Evolutionary conservation across 257 asterid species (phyloP).

Genomic region (Solanum gandarillasii): DNA sequence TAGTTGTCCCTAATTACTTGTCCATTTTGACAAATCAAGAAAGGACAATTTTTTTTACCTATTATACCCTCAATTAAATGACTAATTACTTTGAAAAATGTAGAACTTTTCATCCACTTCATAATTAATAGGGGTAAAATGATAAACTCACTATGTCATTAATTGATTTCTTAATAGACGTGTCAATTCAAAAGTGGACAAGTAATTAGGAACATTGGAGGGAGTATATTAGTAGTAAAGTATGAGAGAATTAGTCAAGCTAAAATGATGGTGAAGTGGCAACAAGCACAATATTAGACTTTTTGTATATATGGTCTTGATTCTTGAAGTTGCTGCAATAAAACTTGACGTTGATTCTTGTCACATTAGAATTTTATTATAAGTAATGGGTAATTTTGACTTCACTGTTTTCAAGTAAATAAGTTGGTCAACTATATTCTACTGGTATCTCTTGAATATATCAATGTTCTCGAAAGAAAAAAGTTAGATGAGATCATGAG

Average conservation of each 20-base stretch:
- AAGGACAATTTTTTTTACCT: too few species aligned
- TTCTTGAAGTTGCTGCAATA: background rate
- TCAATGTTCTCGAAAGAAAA: background rate
- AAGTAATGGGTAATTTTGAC: background rate
- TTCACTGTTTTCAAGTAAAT: background rate
- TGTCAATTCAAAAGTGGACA: too few species aligned
- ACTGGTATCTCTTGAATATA: background rate
- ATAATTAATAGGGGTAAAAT: too few species aligned
- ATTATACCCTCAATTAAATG: too few species aligned
- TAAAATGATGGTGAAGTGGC: background rate
- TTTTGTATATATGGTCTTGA: background rate
- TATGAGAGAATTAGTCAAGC: background rate
- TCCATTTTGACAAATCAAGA: too few species aligned
- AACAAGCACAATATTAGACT: background rate
- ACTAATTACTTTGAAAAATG: too few species aligned
- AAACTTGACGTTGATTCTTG: background rate
- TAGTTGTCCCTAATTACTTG: too few species aligned
- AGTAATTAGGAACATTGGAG: too few species aligned
- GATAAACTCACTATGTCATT: too few species aligned
- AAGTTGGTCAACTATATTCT: background rate
- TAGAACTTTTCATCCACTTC: too few species aligned
- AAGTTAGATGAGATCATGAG: background rate
- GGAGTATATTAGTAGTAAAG: background rate
- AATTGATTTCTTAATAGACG: too few species aligned
- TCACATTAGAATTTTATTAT: background rate